Conservation (phyloP, 208 protist genomes). For the Wallacemonas rigidus region DNA sequence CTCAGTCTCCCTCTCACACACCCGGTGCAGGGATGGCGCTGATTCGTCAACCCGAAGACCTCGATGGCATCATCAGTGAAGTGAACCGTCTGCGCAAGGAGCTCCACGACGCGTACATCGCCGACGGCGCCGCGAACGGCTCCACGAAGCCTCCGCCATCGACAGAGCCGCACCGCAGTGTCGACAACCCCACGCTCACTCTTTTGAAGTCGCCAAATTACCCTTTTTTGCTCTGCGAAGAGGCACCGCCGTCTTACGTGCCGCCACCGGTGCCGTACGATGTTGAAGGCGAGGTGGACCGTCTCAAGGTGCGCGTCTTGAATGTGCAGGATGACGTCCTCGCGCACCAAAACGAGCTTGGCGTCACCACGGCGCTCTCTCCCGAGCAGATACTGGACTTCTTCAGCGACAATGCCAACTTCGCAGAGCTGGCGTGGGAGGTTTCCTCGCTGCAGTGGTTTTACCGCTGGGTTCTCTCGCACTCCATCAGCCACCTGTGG, state of each 20-base stretch:
- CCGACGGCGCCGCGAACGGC: constrained; percentile 20
- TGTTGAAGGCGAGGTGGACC: constrained; percentile 55
- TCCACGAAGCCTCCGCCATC: constrained; percentile 5
- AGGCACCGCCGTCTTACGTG: constrained; percentile 75
- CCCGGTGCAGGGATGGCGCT: constrained; percentile 28
- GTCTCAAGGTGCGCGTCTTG: constrained; percentile 53
- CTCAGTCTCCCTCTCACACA: too few species aligned
- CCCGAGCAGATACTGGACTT: constrained; percentile 49
- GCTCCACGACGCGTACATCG: constrained; percentile 56
- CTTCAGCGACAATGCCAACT: constrained; percentile 45
- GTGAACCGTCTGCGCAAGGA: constrained; percentile 47
- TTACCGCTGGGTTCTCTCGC: constrained; percentile 81
- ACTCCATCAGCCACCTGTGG: constrained; percentile 73
- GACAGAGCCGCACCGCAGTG: constrained; percentile 54
- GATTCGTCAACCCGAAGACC: constrained; percentile 34
- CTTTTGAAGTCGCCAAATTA: constrained; percentile 78
- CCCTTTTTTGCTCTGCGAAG: constrained; percentile 81
- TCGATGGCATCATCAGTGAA: constrained; percentile 33
- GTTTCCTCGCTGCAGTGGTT: constrained; percentile 82
- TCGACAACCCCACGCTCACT: constrained; percentile 62
- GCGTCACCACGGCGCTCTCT: constrained; percentile 16
- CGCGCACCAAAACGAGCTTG: constrained; percentile 24
- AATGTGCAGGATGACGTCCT: constrained; percentile 60
- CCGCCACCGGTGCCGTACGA: constrained; percentile 80
- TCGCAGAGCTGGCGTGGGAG: constrained; percentile 67